A percentile compares a stretch with the other conserved stretches of the same genome.
Conservation (phyloP, 805 yeast genomes). For the Ogataea dorogensis region DNA sequence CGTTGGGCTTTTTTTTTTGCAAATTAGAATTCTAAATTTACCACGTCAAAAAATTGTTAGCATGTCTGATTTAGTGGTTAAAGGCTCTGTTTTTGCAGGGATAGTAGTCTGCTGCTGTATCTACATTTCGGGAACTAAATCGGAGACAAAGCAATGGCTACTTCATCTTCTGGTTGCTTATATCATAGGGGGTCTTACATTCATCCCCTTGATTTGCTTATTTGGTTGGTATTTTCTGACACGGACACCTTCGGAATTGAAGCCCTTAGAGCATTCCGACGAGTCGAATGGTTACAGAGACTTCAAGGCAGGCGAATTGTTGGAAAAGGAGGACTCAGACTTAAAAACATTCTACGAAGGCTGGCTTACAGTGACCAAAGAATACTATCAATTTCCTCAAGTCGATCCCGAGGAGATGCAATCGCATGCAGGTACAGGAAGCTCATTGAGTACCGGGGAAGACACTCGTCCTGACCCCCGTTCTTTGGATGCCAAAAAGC, state of each 20-base stretch:
- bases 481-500: constrained; percentile 36
- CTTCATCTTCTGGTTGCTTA: constrained; percentile 46
- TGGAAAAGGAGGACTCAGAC: constrained; percentile 59
- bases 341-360: constrained; percentile 65
- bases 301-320: constrained; percentile 62
- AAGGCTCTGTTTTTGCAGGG: too few relatives aligned
- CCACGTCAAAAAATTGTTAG: not conserved
- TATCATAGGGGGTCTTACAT: constrained; percentile 77
- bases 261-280: constrained; percentile 21
- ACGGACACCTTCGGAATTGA: constrained; percentile 1
- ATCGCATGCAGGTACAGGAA: constrained; percentile 11
- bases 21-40: not conserved
- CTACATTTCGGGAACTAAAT: not conserved
- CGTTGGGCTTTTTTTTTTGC: constrained; percentile 21
- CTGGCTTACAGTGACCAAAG: constrained; percentile 83
- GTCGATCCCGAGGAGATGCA: constrained; percentile 30
- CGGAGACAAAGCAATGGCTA: constrained; percentile 23
- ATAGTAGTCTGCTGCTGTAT: too few relatives aligned
- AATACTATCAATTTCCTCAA: constrained; percentile 57
- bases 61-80: not conserved
- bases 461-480: constrained; percentile 26
- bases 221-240: constrained; percentile 43
- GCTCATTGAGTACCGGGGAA: constrained; percentile 11
- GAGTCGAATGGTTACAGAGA: constrained; percentile 30
- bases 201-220: constrained; percentile 57